Evolutionary conservation across 1,284 basidiomycete species (phyloP).

Genomic region (Tilletia caries): DNA sequence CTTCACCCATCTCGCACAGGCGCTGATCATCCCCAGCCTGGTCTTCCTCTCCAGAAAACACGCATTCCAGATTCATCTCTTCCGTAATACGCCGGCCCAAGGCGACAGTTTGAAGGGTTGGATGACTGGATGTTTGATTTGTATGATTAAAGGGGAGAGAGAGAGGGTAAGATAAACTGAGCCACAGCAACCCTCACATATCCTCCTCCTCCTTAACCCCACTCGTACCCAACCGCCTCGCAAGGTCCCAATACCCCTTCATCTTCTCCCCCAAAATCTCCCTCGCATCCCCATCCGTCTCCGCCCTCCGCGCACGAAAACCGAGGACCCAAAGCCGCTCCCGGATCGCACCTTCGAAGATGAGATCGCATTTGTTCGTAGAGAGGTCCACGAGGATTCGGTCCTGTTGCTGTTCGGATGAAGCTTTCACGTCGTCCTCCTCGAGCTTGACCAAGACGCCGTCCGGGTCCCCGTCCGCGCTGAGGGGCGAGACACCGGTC

Average conservation of each 20-base stretch:
- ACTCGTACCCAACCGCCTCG: slow-evolving; percentile 63
- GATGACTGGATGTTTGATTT: no score
- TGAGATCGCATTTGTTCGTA: slow-evolving; percentile 80
- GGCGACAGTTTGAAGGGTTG: neutral
- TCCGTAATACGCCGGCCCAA: neutral
- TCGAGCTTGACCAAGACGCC: slow-evolving; percentile 38
- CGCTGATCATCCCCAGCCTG: no score
- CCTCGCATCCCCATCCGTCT: slow-evolving; percentile 70
- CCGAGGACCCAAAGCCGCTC: slow-evolving; percentile 61
- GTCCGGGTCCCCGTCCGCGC: neutral
- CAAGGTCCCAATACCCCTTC: slow-evolving; percentile 87
- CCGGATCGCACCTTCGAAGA: slow-evolving; percentile 87
- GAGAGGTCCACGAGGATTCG: slow-evolving; percentile 61
- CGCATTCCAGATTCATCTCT: neutral
- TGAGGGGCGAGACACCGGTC: slow-evolving; percentile 59
- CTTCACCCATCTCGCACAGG: no score
- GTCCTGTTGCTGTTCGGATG: neutral
- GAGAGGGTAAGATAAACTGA: neutral
- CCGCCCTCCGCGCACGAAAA: slow-evolving; percentile 70
- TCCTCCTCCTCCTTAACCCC: slow-evolving; percentile 54
- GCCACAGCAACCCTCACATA: slow-evolving; percentile 27
- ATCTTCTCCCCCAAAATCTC: slow-evolving; percentile 77
- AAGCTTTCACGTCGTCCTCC: slow-evolving; percentile 28
- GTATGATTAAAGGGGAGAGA: no score
- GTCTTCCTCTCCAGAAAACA: neutral